Percentiles rank a stretch among this genome's conserved stretches.
phyloP scores from a whole-genome alignment of 306 rosid genomes.

The Malus asiatica region DNA sequence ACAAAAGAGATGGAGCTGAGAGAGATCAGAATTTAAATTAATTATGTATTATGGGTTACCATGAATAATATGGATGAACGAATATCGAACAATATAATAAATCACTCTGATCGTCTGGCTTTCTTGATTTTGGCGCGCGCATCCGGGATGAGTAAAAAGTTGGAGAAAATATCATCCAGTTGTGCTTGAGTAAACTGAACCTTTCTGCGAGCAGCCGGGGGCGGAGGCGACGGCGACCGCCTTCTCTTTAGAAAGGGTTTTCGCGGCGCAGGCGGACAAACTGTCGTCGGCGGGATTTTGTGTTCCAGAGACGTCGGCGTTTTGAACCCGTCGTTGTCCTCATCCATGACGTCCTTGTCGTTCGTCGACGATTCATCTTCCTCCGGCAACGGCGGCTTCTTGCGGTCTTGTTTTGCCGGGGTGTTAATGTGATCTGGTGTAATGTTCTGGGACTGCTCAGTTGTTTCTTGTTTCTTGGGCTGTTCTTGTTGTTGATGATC shows the following conservation, averaged over 20 bases:
- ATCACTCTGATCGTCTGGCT: constrained; percentile 24
- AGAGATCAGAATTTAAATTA: neutral
- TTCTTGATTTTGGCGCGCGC: constrained; percentile 30
- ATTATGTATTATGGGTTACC: neutral
- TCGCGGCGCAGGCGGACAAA: constrained; percentile 48
- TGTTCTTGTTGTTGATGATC: neutral
- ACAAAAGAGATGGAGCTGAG: neutral
- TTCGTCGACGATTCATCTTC: neutral
- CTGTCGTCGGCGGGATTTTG: constrained; percentile 31
- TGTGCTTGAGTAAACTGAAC: neutral
- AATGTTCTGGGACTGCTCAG: neutral
- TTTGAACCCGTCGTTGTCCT: constrained; percentile 45
- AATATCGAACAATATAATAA: neutral
- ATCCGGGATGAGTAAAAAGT: neutral
- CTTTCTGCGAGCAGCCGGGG: neutral
- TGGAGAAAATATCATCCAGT: constrained; percentile 31
- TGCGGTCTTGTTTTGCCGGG: neutral
- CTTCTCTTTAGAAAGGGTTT: constrained; percentile 27
- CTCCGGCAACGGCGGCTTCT: neutral
- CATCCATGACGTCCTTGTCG: neutral
- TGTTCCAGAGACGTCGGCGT: constrained; percentile 57
- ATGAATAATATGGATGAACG: neutral
- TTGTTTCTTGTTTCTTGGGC: neutral
- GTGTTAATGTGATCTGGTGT: neutral
- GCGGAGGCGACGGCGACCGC: neutral